Base-by-base conservation (phyloP, 306 rosid species). In the Psophocarpus tetragonolobus region DNA sequence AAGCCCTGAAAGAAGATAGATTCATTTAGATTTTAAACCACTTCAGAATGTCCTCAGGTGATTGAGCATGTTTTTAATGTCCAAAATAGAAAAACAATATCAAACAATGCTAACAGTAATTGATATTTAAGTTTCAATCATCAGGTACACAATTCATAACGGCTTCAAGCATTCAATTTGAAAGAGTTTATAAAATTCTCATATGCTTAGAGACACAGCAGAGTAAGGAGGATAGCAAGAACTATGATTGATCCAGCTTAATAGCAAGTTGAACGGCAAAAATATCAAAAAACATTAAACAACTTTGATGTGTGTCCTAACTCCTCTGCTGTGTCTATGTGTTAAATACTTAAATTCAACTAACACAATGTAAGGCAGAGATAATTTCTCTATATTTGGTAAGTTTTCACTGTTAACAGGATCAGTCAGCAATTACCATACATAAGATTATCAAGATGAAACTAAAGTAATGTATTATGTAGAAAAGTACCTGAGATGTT, bases 401-500 rank as follows among this genome's bases (percentile, higher is more conserved):
- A 17, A 30, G 15, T 11, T 35, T 21, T 17, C 60, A 35, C 21
- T 30, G 39, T 56, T 61, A 17, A 50, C 26, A 60, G n/a, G 72
- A 41, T 42, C 51, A 63, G 12, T 9, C 66, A 73, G 56, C 38
- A 66, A 32, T 83, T 21, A 65, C 33, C n/a, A 27, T 79, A 74
- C 71, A 14, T 32, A 56, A 56, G 41, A 53, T 48, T 69, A 68
- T 30, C 75, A 76, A 63, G 33, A 51, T 29, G 45, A 68, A 74
- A 54, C 42, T 38, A 21, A 65, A 53, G 39, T 23, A 41, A 79
- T 54, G 74, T 56, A 62, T 18, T 38, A 21, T 17, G 54, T 38
- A 36, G 71, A 73, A n/a, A 69, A 44, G 69, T 78, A 92, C 99
- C 97, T 90, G 99, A 75, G 87, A 68, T 48, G 97, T 87, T 41